Conservation (phyloP, 495 filamentous ascomycete species). For the Schizothecium vesticola region DNA sequence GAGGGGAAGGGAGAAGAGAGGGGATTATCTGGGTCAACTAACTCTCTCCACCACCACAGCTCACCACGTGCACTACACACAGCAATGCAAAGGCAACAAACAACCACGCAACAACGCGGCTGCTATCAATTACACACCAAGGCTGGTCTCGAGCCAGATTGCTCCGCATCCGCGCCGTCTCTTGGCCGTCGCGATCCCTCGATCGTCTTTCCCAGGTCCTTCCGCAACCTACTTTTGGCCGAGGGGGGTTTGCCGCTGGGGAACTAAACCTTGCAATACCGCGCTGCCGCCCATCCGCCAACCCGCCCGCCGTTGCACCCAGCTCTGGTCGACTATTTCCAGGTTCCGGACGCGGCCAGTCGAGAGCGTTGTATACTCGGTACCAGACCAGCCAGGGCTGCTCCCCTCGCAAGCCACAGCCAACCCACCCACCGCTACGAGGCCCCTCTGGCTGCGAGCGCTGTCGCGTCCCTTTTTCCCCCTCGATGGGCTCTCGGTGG, state of each 20-base stretch:
- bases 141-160: neutral
- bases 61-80: neutral
- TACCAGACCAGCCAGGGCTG: neutral
- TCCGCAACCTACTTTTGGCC: neutral
- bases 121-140: neutral
- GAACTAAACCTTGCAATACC: neutral
- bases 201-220: neutral
- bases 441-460: neutral
- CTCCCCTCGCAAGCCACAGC: neutral
- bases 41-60: neutral
- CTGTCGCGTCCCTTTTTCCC: neutral
- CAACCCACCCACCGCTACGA: too few relatives aligned
- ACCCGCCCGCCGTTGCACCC: neutral
- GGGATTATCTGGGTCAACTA: neutral
- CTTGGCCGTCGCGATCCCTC: neutral
- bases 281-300: neutral
- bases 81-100: neutral
- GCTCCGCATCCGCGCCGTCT: neutral
- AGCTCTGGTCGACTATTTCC: neutral
- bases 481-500: neutral
- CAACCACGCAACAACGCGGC: neutral
- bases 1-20: neutral
- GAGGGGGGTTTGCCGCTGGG: neutral
- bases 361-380: neutral
- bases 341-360: neutral